Conservation (phyloP, 176 grass and related monocot species). For the Elaeis guineensis region DNA sequence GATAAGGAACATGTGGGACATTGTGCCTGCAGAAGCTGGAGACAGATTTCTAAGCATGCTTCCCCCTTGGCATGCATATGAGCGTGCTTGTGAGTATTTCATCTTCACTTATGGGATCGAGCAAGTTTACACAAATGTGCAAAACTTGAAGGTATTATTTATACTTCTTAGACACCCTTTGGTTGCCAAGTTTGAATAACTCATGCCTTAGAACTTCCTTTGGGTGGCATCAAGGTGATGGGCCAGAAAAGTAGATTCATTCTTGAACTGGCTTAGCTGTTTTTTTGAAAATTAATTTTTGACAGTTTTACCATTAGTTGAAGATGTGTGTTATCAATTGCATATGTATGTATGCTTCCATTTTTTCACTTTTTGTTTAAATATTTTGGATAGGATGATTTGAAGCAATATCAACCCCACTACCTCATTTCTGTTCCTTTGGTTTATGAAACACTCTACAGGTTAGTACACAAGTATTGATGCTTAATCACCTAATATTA, state of each 20-base stretch:
- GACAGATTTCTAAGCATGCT: conserved; percentile 96
- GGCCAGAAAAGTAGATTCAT: too few relatives aligned
- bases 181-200: too few relatives aligned
- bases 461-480: conserved; percentile 22
- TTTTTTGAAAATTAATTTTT: too few relatives aligned
- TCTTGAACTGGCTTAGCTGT: too few relatives aligned
- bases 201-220: too few relatives aligned
- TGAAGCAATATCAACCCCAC: conserved; percentile 78
- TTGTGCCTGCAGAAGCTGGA: conserved; percentile 62
- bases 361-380: conserved; percentile 37
- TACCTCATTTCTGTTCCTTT: conserved; percentile 79
- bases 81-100: conserved; percentile 82
- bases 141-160: conserved; percentile 60
- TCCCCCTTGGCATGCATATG: conserved; percentile 96
- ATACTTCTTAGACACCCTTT: not conserved
- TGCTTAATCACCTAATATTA: too few relatives aligned
- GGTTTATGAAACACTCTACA: conserved; percentile 97
- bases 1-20: conserved; percentile 88
- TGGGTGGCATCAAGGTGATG: too few relatives aligned
- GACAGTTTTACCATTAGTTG: too few relatives aligned
- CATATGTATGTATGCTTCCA: conserved; percentile 13
- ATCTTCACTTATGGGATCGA: conserved; percentile 70
- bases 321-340: not conserved
- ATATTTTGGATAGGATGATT: conserved; percentile 81
- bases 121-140: conserved; percentile 95